Evolutionary conservation across 2,329 filamentous ascomycete species (phyloP), one percentile per base, ranked within the genome.

Genomic region (Aspergillus ibericus): DNA sequence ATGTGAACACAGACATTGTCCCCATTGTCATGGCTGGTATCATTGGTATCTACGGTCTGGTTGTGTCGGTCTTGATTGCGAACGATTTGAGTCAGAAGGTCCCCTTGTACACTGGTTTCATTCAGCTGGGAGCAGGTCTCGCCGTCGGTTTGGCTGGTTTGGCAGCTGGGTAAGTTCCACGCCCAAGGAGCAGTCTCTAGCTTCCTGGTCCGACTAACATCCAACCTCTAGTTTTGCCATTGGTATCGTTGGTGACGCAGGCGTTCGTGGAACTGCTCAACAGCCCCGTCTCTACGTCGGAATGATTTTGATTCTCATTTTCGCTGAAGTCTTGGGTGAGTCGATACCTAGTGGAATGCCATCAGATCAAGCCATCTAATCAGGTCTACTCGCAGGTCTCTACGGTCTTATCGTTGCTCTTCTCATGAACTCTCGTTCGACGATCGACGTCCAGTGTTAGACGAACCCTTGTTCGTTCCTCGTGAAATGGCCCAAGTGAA

Each of bases 11-110:
- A 98, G 93, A 97, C 86, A 97, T 98, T 79, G 93, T 98, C 66
- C 95, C 95, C 77, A 95, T 98, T 81, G 96, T 99, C 88, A 99
- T 99, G 95, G 95, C 95, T 85, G 95, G 95, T 98, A 99, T 99
- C 81, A 98, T 99, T 81, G 95, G 92, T 90, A 98, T 99, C 80
- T 99, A 95, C 82, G 91, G 91, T 72, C 85, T 95, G 66, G 91
- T 95, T 80, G 90, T 93, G 62, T 93, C 91, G 16, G 91, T 95
- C 77, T 81, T 95, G 72, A 92, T 95, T 75, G 92, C 91, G 73
- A 90, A 92, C 77, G 87, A 86, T 70, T 82, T 95, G 65, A 83
- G 82, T 70, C 90, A 93, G 79, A 75, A 85, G 65, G 80, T 89
- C 62, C 83, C 90, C 61, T 84, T 95, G 62, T 93, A 89, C 71